Conservation (phyloP, 2,329 filamentous ascomycete species). For the Aspergillus sp. region DNA sequence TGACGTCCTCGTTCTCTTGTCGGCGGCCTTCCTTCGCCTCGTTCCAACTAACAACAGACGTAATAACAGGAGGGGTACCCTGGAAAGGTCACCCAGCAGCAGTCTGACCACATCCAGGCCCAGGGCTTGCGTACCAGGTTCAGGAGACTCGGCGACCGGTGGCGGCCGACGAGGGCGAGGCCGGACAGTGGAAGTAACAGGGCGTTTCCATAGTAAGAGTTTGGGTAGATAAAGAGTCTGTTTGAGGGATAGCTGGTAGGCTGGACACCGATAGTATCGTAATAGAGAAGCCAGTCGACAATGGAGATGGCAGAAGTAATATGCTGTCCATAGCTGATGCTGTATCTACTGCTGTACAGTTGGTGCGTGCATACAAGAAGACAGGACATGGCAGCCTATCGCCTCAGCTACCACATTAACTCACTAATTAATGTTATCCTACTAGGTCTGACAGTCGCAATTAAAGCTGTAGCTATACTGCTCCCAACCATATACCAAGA, state of each 20-base stretch:
- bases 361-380: no score
- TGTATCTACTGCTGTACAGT: no score
- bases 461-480: neutral
- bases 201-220: no score
- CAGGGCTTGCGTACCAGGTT: conserved; percentile 14
- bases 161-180: conserved; percentile 33
- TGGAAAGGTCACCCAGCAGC: neutral
- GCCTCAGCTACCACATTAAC: no score
- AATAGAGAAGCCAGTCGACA: no score
- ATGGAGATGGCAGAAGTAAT: no score
- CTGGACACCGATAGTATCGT: no score
- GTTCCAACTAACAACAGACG: neutral
- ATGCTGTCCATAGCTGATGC: no score
- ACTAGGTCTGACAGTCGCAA: neutral
- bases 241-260: no score
- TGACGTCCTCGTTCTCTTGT: neutral
- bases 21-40: neutral
- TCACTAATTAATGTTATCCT: neutral
- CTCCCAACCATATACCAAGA: neutral
- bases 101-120: neutral
- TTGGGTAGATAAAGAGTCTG: no score
- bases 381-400: no score
- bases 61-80: neutral
- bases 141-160: conserved; percentile 26
- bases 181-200: conserved; percentile 40